phyloP scores from a whole-genome alignment of 768 basidiomycete species.

The Agrocybe praecox region DNA sequence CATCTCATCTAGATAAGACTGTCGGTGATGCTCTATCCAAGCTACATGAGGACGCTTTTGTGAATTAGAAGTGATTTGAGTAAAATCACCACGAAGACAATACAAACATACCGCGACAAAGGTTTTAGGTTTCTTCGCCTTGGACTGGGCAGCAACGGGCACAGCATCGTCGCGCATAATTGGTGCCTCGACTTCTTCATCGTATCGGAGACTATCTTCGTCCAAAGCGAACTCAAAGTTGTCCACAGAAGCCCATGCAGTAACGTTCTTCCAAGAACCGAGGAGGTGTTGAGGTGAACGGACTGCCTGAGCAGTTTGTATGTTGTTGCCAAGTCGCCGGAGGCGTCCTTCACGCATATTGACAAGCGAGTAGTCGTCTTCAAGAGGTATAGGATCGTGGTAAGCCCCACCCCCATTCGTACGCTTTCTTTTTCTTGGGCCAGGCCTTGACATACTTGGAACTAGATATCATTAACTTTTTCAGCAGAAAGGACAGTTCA shows the following conservation, averaged over 20 bases:
- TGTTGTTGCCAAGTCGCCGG: neutral
- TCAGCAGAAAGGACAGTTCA: no score
- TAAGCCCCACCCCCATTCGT: neutral
- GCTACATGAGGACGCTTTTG: constrained; percentile 5
- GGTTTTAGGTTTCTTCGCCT: neutral
- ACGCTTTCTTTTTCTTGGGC: neutral
- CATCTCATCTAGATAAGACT: constrained; percentile 10
- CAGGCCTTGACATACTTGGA: neutral
- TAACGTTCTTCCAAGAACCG: neutral
- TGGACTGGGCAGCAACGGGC: neutral
- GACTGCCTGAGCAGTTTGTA: neutral
- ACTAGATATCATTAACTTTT: no score
- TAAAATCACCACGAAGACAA: neutral
- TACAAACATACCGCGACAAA: neutral
- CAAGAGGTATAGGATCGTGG: neutral
- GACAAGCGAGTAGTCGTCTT: neutral
- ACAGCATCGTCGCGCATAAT: neutral
- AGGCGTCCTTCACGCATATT: neutral
- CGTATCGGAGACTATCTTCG: constrained; percentile 4
- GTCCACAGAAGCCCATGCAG: neutral
- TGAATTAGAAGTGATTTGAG: neutral
- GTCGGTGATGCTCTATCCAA: constrained; percentile 6
- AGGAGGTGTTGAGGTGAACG: neutral
- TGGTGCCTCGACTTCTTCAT: constrained; percentile 8
- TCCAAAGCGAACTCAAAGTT: constrained; percentile 5